Conservation (phyloP, 768 basidiomycete species). For the Pleurotus eryngii region DNA sequence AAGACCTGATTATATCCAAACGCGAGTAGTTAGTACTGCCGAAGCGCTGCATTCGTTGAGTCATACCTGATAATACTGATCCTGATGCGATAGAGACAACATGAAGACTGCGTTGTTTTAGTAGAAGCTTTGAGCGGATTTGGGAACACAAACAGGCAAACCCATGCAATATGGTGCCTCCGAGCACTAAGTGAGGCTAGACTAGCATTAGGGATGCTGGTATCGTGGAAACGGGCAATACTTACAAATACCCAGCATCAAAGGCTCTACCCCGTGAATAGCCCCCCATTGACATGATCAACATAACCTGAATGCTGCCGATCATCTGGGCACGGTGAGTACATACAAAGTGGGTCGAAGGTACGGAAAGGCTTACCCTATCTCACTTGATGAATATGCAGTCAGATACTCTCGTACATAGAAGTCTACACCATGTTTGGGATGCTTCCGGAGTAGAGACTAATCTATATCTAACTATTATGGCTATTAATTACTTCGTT, state of each 20-base stretch:
- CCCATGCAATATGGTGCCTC: slow-evolving; percentile 22
- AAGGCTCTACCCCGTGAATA: slow-evolving; percentile 47
- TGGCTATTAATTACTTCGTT: too few relatives aligned
- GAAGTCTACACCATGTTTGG: slow-evolving; percentile 26
- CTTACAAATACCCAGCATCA: slow-evolving; percentile 53
- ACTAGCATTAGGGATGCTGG: not conserved
- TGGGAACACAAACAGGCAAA: slow-evolving; percentile 15
- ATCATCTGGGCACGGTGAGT: slow-evolving; percentile 26
- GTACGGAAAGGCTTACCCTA: slow-evolving; percentile 24
- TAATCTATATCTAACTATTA: not conserved
- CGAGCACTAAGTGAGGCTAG: slow-evolving; percentile 25
- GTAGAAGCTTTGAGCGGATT: not conserved
- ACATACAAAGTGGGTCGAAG: slow-evolving; percentile 1
- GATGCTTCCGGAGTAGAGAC: slow-evolving; percentile 1
- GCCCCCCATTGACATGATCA: slow-evolving; percentile 41
- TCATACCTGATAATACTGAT: slow-evolving; percentile 27
- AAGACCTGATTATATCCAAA: slow-evolving; percentile 38
- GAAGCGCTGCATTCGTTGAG: not conserved
- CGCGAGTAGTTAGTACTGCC: not conserved
- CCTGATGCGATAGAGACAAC: slow-evolving; percentile 24
- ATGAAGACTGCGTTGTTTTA: slow-evolving; percentile 19
- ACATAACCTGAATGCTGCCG: slow-evolving; percentile 47
- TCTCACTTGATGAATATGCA: slow-evolving; percentile 30
- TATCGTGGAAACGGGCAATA: not conserved
- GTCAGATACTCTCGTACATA: slow-evolving; percentile 37